phyloP scores from a whole-genome alignment of 2,329 filamentous ascomycete genomes.

The Scedosporium minutisporum region DNA sequence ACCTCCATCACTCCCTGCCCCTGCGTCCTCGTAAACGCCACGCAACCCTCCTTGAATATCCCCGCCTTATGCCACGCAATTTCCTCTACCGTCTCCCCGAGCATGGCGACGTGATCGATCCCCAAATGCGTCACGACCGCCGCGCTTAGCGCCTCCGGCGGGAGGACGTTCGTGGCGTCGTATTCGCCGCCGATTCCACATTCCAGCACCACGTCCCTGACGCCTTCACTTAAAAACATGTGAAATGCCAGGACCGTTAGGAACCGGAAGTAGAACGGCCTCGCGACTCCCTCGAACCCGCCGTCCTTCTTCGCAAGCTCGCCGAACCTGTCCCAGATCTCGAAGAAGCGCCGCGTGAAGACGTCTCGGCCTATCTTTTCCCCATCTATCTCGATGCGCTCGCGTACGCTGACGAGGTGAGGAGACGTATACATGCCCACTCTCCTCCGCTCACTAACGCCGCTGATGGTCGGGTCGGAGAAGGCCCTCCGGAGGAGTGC shows the following conservation, averaged over 20 bases:
- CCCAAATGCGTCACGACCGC: slow-evolving; percentile 71
- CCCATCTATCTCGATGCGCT: slow-evolving; percentile 76
- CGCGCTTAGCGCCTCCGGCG: slow-evolving; percentile 50
- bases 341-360: slow-evolving; percentile 73
- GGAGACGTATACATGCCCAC: slow-evolving; percentile 80
- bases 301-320: slow-evolving; percentile 22
- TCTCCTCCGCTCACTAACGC: slow-evolving; percentile 17
- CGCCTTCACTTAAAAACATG: slow-evolving; percentile 65
- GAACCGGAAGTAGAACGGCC: slow-evolving; percentile 89
- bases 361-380: slow-evolving; percentile 54
- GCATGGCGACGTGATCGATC: slow-evolving; percentile 73
- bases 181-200: slow-evolving; percentile 92
- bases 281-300: slow-evolving; percentile 38
- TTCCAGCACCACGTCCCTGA: slow-evolving; percentile 75
- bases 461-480: slow-evolving; percentile 8
- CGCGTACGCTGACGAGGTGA: slow-evolving; percentile 72
- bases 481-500: slow-evolving; percentile 53
- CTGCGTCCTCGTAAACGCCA: slow-evolving; percentile 23
- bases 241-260: slow-evolving; percentile 84
- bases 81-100: slow-evolving; percentile 68
- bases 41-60: slow-evolving; percentile 60
- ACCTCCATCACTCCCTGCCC: slow-evolving; percentile 35
- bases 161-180: slow-evolving; percentile 82
- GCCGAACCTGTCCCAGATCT: slow-evolving; percentile 62
- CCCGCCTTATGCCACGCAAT: slow-evolving; percentile 91